Evolutionary conservation across 176 grass and related monocot genomes (phyloP).

Genomic region (Avena eriantha): DNA sequence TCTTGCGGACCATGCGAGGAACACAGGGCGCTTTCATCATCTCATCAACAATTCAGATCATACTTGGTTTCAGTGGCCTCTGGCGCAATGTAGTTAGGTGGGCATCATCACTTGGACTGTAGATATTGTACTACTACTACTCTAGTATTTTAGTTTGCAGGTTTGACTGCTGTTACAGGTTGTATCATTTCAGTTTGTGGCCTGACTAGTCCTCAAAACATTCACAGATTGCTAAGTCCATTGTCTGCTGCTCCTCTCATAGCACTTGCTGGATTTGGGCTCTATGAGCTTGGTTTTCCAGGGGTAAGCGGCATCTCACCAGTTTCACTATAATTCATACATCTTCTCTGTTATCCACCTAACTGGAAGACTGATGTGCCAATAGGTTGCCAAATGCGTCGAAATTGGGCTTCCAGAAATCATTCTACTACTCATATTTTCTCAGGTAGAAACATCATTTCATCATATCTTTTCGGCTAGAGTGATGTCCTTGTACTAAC

Average conservation of each 20-base stretch:
- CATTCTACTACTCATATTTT: constrained; percentile 77
- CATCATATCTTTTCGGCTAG: background rate
- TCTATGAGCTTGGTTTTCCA: constrained; percentile 94
- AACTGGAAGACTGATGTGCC: constrained; percentile 14
- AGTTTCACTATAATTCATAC: background rate
- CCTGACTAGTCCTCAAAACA: background rate
- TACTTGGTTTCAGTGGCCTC: constrained; percentile 95
- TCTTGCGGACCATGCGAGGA: constrained; percentile 75
- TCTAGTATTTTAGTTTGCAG: constrained; percentile 27
- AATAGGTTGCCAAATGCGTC: constrained; percentile 87
- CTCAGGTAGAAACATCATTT: constrained; percentile 56
- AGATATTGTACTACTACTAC: background rate
- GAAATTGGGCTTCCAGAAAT: constrained; percentile 90
- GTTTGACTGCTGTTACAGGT: background rate
- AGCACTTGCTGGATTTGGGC: constrained; percentile 79
- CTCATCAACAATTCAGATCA: constrained; percentile 80
- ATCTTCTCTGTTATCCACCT: background rate
- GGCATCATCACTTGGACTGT: constrained; percentile 10
- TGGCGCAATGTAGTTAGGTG: constrained; percentile 89
- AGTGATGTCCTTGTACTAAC: constrained; percentile 31
- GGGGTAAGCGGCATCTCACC: constrained; percentile 49
- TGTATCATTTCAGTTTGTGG: constrained; percentile 6
- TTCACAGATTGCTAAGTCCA: constrained; percentile 72
- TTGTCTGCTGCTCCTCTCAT: constrained; percentile 82
- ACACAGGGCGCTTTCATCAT: constrained; percentile 87